These are phyloP conservation scores for Mucor plumbeus DNA, from an alignment of 371 early-diverging fungal genomes.

Conservation along the genomic window DNA sequence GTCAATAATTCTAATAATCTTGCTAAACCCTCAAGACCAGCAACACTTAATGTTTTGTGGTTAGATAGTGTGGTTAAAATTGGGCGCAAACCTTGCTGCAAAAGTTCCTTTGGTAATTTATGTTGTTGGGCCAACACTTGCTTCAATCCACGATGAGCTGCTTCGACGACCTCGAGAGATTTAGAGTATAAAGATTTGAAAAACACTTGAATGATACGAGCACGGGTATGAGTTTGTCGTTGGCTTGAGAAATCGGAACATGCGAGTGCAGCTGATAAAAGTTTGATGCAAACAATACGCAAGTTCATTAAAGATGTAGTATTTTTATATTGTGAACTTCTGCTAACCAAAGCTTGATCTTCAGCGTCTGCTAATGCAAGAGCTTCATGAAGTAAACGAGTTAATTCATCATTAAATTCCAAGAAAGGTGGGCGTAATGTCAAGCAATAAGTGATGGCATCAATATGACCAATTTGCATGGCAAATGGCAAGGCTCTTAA, in stretches of 20 bases:
- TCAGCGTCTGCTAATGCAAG: slow-evolving; percentile 97
- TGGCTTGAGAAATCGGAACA: slow-evolving; percentile 80
- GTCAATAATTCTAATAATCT: slow-evolving; percentile 91
- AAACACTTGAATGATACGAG: slow-evolving; percentile 94
- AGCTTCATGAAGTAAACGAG: slow-evolving; percentile 90
- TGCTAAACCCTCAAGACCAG: slow-evolving; percentile 93
- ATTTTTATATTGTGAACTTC: slow-evolving; percentile 84
- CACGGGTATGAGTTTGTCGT: slow-evolving; percentile 76
- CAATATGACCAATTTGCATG: slow-evolving; percentile 98
- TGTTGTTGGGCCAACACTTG: slow-evolving; percentile 87
- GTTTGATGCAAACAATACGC: slow-evolving; percentile 93
- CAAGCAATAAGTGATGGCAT: slow-evolving; percentile 96
- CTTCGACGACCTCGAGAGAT: slow-evolving; percentile 92
- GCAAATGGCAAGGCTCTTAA: slow-evolving; percentile 94
- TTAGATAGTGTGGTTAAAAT: slow-evolving; percentile 94
- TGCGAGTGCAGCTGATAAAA: slow-evolving; percentile 93
- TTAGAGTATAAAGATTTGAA: slow-evolving; percentile 97
- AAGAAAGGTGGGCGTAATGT: slow-evolving; percentile 90
- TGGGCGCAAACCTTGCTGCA: slow-evolving; percentile 96
- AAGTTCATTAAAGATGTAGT: slow-evolving; percentile 82
- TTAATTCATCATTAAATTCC: slow-evolving; percentile 90
- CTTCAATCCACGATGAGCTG: slow-evolving; percentile 91
- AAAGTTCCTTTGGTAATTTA: slow-evolving; percentile 93
- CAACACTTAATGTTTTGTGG: slow-evolving; percentile 89
- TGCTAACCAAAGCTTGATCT: slow-evolving; percentile 91